A percentile compares a stretch with the other conserved stretches of the same genome.
Conservation (phyloP, 2,329 filamentous ascomycete genomes). For the Plenodomus biglobosus region DNA sequence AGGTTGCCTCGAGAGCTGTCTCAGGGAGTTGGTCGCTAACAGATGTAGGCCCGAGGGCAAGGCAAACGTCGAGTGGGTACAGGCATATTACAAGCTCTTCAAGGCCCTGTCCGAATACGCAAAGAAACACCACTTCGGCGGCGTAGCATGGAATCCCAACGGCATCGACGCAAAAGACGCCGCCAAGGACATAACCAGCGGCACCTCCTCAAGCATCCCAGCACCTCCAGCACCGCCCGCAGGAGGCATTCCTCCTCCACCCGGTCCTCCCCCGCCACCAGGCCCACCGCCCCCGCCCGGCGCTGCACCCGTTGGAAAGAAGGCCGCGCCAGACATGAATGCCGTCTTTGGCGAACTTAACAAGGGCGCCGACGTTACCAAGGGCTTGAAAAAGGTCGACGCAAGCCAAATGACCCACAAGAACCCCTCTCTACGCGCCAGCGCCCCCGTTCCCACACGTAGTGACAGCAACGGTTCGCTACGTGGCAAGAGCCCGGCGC, state of each 20-base stretch:
- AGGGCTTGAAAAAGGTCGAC: conserved; percentile 89
- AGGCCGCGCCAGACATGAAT: conserved; percentile 64
- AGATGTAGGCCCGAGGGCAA: conserved; percentile 60
- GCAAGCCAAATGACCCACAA: conserved; percentile 98
- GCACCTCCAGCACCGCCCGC: conserved; percentile 66
- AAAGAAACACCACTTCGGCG: conserved; percentile 76
- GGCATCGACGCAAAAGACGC: conserved; percentile 71
- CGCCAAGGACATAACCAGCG: conserved; percentile 59
- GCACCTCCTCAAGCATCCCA: conserved; percentile 49
- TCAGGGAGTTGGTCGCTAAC: conserved; percentile 13
- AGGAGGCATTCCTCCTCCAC: conserved; percentile 63
- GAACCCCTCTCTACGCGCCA: conserved; percentile 81
- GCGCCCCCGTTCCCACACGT: conserved; percentile 66
- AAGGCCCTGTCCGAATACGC: conserved; percentile 80
- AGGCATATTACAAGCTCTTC: conserved; percentile 90
- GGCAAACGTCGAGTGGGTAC: conserved; percentile 82
- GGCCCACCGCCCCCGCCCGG: conserved; percentile 38
- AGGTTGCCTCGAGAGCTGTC: conserved; percentile 7
- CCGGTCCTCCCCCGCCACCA: conserved; percentile 65
- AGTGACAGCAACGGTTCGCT: conserved; percentile 53
- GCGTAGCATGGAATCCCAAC: conserved; percentile 84
- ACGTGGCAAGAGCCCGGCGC: conserved; percentile 81
- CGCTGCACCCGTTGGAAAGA: conserved; percentile 54
- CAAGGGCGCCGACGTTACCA: conserved; percentile 83
- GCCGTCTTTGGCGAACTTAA: conserved; percentile 94